Evolutionary conservation across 2,329 filamentous ascomycete species (phyloP).

Genomic region (Bipolaris oryzae): DNA sequence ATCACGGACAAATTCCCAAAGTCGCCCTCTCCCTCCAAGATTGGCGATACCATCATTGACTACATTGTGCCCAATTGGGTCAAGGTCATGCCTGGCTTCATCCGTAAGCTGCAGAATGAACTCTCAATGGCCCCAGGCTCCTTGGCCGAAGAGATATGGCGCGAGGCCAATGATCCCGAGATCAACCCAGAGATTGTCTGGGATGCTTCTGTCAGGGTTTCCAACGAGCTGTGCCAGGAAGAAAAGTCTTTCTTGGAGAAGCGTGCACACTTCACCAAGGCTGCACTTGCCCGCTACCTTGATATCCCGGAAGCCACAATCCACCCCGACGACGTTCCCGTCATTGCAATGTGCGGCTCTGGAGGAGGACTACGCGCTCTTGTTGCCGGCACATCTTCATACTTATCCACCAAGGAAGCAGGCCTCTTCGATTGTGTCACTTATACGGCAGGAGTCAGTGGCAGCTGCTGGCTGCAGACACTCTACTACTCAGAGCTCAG

Average conservation of each 20-base stretch:
- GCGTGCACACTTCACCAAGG: slow-evolving; percentile 70
- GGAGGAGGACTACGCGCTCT: slow-evolving; percentile 89
- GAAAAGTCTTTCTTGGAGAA: slow-evolving; percentile 76
- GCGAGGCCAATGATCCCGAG: slow-evolving; percentile 81
- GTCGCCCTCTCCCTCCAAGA: slow-evolving; percentile 40
- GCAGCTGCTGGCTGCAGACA: slow-evolving; percentile 92
- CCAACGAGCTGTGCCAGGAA: slow-evolving; percentile 78
- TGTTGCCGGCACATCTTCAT: slow-evolving; percentile 87
- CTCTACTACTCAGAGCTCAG: slow-evolving; percentile 84
- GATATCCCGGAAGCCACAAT: slow-evolving; percentile 77
- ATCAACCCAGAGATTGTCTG: slow-evolving; percentile 87
- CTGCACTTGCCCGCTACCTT: slow-evolving; percentile 82
- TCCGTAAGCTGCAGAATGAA: slow-evolving; percentile 84
- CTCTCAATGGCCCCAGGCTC: slow-evolving; percentile 87
- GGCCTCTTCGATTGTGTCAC: slow-evolving; percentile 93
- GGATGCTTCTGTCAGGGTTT: slow-evolving; percentile 81
- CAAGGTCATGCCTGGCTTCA: slow-evolving; percentile 72
- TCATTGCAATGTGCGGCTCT: slow-evolving; percentile 92
- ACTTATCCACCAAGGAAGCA: slow-evolving; percentile 80
- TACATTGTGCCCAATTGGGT: slow-evolving; percentile 84
- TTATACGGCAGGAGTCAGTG: slow-evolving; percentile 94
- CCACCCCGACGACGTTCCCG: slow-evolving; percentile 90
- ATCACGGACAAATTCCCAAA: slow-evolving; percentile 39
- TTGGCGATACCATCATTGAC: slow-evolving; percentile 65
- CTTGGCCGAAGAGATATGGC: slow-evolving; percentile 91